A percentile compares a stretch with the other conserved stretches of the same genome.
These are phyloP conservation scores for Punctularia strigosozonata DNA, from an alignment of 768 basidiomycete genomes.

Conservation along the genomic window DNA sequence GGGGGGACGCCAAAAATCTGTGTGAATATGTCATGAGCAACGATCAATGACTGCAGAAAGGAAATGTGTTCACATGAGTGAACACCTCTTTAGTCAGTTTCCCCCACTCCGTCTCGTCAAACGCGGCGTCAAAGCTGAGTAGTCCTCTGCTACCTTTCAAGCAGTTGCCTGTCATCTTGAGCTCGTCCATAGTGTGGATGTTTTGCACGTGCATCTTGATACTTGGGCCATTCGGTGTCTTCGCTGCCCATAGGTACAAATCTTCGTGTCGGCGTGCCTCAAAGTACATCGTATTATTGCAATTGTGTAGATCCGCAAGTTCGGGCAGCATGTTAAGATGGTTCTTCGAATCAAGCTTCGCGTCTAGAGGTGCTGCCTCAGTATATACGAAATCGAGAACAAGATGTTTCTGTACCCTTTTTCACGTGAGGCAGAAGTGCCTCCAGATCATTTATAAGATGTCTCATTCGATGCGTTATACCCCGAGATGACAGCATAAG, in stretches of 20 bases:
- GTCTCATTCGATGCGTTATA: conserved; percentile 91
- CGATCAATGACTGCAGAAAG: neutral
- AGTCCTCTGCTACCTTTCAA: conserved; percentile 90
- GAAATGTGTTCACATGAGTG: conserved; percentile 56
- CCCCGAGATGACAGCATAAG: conserved; percentile 88
- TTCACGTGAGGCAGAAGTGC: conserved; percentile 87
- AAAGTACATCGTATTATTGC: conserved; percentile 95
- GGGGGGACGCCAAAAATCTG: conserved; percentile 95
- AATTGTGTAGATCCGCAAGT: conserved; percentile 93
- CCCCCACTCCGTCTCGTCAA: conserved; percentile 84
- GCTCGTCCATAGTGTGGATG: conserved; percentile 98
- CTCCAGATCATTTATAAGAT: conserved; percentile 92
- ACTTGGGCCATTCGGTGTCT: conserved; percentile 95
- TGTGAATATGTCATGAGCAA: conserved; percentile 1
- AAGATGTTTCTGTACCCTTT: conserved; percentile 65
- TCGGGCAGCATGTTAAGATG: conserved; percentile 89
- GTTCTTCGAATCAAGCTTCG: conserved; percentile 95
- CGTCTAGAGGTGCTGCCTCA: conserved; percentile 39
- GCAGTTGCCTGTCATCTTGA: conserved; percentile 99
- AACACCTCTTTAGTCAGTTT: conserved; percentile 86
- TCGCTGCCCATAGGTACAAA: conserved; percentile 91
- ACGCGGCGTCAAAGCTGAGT: conserved; percentile 83
- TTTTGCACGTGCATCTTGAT: conserved; percentile 98
- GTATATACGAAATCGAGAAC: neutral
- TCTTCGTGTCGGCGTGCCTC: conserved; percentile 95